Evolutionary conservation across 2,329 filamentous ascomycete genomes (phyloP), one percentile per base, ranked within the genome.

Genomic region (Plenodomus lindquistii): DNA sequence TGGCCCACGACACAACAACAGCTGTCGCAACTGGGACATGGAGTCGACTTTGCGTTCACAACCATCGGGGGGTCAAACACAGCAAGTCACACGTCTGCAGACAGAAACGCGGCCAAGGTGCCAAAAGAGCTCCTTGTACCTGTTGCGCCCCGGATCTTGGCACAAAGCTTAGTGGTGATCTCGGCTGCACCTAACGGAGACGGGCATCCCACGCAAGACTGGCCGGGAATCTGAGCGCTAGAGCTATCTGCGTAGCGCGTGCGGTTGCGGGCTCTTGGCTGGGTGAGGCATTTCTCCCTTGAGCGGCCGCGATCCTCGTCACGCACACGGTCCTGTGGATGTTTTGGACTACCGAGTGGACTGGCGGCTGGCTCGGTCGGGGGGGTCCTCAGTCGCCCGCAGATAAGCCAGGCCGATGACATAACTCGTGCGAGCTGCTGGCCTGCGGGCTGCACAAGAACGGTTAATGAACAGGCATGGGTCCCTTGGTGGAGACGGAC

Each of bases 361-460:
- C 38, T 51, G 42, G 52, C 54, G 46, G 52, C 44, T 44, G 19
- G n/a, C 42, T 40, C 49, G 45, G 27, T 31, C 27, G 27, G 27
- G 46, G 43, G 24, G 21, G 38, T 27, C 48, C 46, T 48, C 48
- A 48, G 49, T 47, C 50, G 47, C 41, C 31, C 39, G 40, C 27
- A 46, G 57, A 57, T 59, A 62, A 61, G 57, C 57, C 47, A 31
- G 35, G 27, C 40, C 53, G 24, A 59, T 57, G 57, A 62, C 59
- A 62, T 43, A 24, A 34, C 31, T 41, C 31, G 37, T 38, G 44
- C 39, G 22, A 29, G 18, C 10, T 7, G 27, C 27, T 11, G 27
- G 27, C 27, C 27, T 46, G 37, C 39, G 29, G 41, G 38, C 38
- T 31, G 46, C 40, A 45, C 51, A 43, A 40, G 38, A 54, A 51